Evolutionary conservation across 2,329 filamentous ascomycete species (phyloP).

Genomic region (Cordyceps cateniannulata): DNA sequence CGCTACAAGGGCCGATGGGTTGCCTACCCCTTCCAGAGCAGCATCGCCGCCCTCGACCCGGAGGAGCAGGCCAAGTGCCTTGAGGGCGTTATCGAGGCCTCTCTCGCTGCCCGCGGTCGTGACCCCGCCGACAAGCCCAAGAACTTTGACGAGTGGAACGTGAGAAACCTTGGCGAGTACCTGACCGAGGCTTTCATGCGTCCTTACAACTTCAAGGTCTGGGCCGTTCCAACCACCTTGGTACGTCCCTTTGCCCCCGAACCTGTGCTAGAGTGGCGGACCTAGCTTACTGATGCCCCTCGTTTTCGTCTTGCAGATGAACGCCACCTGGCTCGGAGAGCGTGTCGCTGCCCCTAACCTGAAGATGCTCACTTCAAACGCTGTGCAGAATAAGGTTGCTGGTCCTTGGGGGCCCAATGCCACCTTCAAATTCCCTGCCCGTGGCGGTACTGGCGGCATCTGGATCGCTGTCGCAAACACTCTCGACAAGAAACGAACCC

Average conservation of each 20-base stretch:
- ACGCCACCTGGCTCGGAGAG: constrained; percentile 90
- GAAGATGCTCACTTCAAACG: too few species aligned
- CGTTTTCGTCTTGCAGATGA: too few species aligned
- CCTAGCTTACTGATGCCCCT: too few species aligned
- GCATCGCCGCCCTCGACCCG: constrained; percentile 88
- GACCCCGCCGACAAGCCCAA: constrained; percentile 77
- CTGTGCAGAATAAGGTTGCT: constrained; percentile 85
- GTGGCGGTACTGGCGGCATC: constrained; percentile 86
- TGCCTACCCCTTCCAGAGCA: constrained; percentile 95
- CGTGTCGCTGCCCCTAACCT: constrained; percentile 89
- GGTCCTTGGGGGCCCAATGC: constrained; percentile 88
- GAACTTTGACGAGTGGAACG: constrained; percentile 91
- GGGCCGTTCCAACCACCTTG: constrained; percentile 89
- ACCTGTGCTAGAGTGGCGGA: too few species aligned
- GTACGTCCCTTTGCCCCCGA: too few species aligned
- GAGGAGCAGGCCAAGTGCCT: constrained; percentile 85
- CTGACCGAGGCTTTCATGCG: constrained; percentile 88
- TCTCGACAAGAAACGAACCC: constrained; percentile 73
- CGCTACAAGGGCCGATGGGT: constrained; percentile 88
- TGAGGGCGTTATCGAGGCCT: constrained; percentile 84
- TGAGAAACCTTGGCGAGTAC: constrained; percentile 82
- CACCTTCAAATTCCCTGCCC: constrained; percentile 88
- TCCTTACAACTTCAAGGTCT: constrained; percentile 96
- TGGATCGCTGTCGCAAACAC: constrained; percentile 91
- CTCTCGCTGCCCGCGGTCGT: constrained; percentile 68